phyloP scores from a whole-genome alignment of 2,329 filamentous ascomycete genomes.

The Colletotrichum sp. region DNA sequence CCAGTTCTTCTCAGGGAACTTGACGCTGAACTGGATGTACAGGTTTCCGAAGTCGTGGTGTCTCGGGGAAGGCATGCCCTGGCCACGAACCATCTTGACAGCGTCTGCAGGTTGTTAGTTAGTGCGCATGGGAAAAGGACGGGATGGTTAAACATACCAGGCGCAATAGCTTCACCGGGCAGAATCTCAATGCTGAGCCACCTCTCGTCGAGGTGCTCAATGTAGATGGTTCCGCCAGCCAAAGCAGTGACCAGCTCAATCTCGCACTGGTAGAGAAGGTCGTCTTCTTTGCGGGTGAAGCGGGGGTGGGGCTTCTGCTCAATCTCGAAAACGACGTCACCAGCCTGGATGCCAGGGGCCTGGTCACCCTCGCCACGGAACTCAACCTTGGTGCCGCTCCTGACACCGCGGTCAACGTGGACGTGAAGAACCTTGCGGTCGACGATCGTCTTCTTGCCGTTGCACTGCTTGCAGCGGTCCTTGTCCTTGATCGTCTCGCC shows the following conservation, averaged over 20 bases:
- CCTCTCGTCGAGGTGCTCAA: conserved; percentile 96
- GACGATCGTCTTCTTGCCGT: conserved; percentile 96
- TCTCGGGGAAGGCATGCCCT: conserved; percentile 95
- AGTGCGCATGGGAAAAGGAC: not conserved
- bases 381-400: conserved; percentile 93
- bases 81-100: conserved; percentile 92
- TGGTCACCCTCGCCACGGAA: conserved; percentile 98
- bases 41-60: conserved; percentile 97
- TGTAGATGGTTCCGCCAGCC: conserved; percentile 86
- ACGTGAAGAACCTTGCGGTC: conserved; percentile 99
- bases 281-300: conserved; percentile 95
- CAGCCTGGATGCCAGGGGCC: conserved; percentile 87
- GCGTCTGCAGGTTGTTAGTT: conserved; percentile 60
- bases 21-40: conserved; percentile 97
- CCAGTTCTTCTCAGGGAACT: conserved; percentile 87
- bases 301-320: conserved; percentile 98
- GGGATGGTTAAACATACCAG: conserved; percentile 65
- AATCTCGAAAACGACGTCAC: conserved; percentile 98
- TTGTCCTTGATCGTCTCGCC: conserved; percentile 96
- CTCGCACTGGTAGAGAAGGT: conserved; percentile 92
- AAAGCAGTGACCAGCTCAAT: conserved; percentile 96
- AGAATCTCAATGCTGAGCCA: conserved; percentile 94
- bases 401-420: conserved; percentile 93
- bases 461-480: conserved; percentile 96
- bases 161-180: conserved; percentile 92